Evolutionary conservation across 2,329 filamentous ascomycete species (phyloP), one percentile per base, ranked within the genome.

Genomic region (Periconia digitata): DNA sequence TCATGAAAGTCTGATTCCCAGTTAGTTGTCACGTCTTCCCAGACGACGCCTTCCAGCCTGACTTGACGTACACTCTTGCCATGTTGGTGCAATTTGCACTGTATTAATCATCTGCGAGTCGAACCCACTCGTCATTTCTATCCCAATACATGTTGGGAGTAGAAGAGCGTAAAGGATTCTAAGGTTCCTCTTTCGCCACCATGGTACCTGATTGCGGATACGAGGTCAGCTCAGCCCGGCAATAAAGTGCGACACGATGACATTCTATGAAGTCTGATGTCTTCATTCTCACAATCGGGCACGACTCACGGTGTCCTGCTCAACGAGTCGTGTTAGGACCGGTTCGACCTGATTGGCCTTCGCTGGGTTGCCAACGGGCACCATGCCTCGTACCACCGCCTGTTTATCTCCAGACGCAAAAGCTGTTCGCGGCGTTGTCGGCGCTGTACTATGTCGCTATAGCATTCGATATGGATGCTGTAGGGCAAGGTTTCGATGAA

Each of bases 281-380:
- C n/a, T n/a, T n/a, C n/a, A n/a, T n/a, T n/a, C n/a, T n/a, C n/a
- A n/a, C n/a, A n/a, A n/a, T n/a, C n/a, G n/a, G n/a, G n/a, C n/a
- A n/a, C n/a, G n/a, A n/a, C n/a, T n/a, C 8, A 71, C 59, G 29
- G 54, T 66, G 53, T 76, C 74, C 44, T 71, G 59, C 20, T 72
- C 62, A 12, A 74, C 71, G 40, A 76, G 59, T 42, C 67, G 66
- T 23, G 72, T 72, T 47, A 76, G 53, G 39, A 74, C 55, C 15
- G 72, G 72, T 46, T 74, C 73, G n/a, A 67, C 59, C 34, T 53
- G 56, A 10, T 42, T 40, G 16, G 44, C 44, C 29, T 41, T 44
- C 10, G 36, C 35, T 17, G 41, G 27, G 38, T 48, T 45, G 39
- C 49, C 49, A 34, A 48, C 23, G 10, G 45, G 49, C 49, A 51